A percentile compares a stretch with the other conserved stretches of the same genome.
phyloP scores from a whole-genome alignment of 306 rosid species.

The Lathyrus oleraceus region DNA sequence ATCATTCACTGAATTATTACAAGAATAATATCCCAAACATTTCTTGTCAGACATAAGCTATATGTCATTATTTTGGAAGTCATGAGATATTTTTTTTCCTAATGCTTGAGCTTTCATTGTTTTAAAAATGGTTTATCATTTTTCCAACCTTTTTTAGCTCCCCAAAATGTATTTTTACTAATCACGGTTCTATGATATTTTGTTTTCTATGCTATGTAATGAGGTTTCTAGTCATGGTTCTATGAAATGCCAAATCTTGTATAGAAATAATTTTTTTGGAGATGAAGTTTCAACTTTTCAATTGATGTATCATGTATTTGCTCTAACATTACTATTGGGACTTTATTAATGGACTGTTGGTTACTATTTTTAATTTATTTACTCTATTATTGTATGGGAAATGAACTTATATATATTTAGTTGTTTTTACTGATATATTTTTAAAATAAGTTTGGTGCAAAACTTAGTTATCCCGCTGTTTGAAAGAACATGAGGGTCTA shows the following conservation, averaged over 20 bases:
- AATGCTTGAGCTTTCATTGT: slow-evolving; percentile 5
- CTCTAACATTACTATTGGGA: slow-evolving; percentile 4
- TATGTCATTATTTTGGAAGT: neutral
- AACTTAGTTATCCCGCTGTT: neutral
- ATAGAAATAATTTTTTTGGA: neutral
- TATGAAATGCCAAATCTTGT: neutral
- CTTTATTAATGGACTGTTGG: neutral
- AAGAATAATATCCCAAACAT: slow-evolving; percentile 14
- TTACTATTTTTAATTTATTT: slow-evolving; percentile 8
- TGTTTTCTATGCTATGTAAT: neutral
- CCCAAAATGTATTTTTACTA: slow-evolving; percentile 10
- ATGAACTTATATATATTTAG: neutral
- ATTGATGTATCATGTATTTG: slow-evolving; percentile 13
- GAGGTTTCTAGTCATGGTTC: slow-evolving; percentile 19
- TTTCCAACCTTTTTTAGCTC: slow-evolving; percentile 2
- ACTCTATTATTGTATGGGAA: neutral
- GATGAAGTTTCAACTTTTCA: slow-evolving; percentile 6
- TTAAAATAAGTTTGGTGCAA: neutral
- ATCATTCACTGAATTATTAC: neutral
- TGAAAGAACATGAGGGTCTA: neutral
- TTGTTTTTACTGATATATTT: neutral
- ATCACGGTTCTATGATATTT: neutral
- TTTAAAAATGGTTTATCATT: neutral
- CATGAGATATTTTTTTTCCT: neutral
- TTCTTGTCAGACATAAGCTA: slow-evolving; percentile 18